Evolutionary conservation across 768 basidiomycete genomes (phyloP), one percentile per base, ranked within the genome.

Genomic region (Dacryopinax spathularia): DNA sequence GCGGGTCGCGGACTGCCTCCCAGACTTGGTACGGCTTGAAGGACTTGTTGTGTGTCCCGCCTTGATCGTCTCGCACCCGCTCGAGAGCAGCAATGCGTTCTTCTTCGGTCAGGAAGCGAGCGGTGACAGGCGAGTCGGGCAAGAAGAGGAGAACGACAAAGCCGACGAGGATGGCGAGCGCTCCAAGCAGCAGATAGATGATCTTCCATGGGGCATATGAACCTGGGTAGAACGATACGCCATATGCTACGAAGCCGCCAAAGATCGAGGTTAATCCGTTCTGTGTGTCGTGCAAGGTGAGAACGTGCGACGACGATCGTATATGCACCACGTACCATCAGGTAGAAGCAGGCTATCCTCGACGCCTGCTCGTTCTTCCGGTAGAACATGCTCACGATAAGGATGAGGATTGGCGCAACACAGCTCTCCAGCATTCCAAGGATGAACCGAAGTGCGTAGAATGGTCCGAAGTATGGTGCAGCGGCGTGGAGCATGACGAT

Each of bases 351-450:
- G 2, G 82, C 80, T 18, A 86, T 81, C 6, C 84, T 77, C 18
- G 74, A 77, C 0, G 81, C 80, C 75, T 86, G 84, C 67, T 85
- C 84, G 60, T 83, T 75, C 72, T 85, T 85, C 75, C 81, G 83
- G 73, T 85, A 86, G 69, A 85, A 86, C 80, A 84, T 83, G 10
- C 82, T 80, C 39, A 85, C 78, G 36, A 85, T 78, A 61, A 85
- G 72, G 71, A 86, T 82, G 34, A 86, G 74, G 67, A 78, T 82
- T 0, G 85, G 85, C 3, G 82, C 79, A 15, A 85, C 85, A 68
- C 84, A 84, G 66, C 78, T 79, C 70, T 87, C 85, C 68, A 81
- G 81, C 84, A 85, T 84, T 36, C 84, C 84, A 20, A 85, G 75
- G 15, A 85, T 73, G 69, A 86, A 82, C 0, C 85, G 79, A 15